Base-by-base conservation (phyloP, 495 filamentous ascomycete genomes). In the Terfezia claveryi region DNA sequence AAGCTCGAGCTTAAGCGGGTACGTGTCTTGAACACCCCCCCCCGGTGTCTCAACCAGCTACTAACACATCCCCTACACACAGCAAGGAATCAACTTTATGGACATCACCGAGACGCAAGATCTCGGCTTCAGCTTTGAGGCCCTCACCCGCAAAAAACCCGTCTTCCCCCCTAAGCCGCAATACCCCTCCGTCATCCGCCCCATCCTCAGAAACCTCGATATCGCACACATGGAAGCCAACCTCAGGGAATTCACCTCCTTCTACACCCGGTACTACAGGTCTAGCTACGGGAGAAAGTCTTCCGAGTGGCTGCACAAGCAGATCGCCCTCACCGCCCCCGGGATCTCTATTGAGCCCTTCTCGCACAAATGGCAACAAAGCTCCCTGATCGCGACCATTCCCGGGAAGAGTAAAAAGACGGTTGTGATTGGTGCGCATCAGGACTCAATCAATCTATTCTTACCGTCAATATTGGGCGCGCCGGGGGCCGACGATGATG, bases 1-100 rank as follows among this genome's bases (percentile, higher is more conserved):
- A 98, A 98, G 70, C 94, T 92, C 83, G 78, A 76, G 59, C 71
- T 96, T 57, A 80, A 83, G 67, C 72, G 87, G 60, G 87, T 94
- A 76, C 55, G 80, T 68, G 23, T n/a, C 14, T 32, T 44, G 10
- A 32, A 51, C 17, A 46, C 12, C 7, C 27, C 4, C 27, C 7
- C 27, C 2, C 27, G 1, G 0, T 4, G 1, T 32, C 27, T 7
- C 4, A 32, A 32, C 16, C 36, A 20, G 36, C 9, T 38, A 38
- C 23, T 8, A 52, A 23, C 20, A 32, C 51, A 36, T 50, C n/a
- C 16, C 38, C 23, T 23, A 14, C 55, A 51, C 37, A 61, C 57
- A 93, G 89, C 72, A 83, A 60, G 85, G 87, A 52, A 71, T 79
- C 49, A 87, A 81, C 60, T 98, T 98, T 72, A 93, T 98, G 74